A percentile compares a stretch with the other conserved stretches of the same genome.
Conservation (phyloP, 140 eudicot genomes). For the Oenanthe javanica region DNA sequence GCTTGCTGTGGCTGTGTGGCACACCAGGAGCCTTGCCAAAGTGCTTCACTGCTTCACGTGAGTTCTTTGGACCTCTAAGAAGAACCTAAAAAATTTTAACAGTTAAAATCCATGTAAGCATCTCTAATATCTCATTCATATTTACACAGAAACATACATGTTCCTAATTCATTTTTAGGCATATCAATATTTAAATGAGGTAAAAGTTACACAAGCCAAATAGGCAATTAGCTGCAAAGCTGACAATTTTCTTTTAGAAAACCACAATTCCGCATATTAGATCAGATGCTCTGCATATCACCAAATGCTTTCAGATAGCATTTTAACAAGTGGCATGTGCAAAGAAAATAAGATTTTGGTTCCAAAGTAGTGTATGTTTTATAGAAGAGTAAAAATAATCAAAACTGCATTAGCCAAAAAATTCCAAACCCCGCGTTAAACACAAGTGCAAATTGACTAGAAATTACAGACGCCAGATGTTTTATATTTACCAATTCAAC, state of each 20-base stretch:
- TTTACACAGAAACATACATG: neutral
- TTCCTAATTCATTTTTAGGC: too few relatives aligned
- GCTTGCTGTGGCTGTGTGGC: constrained; percentile 81
- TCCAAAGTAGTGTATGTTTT: neutral
- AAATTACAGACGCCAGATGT: neutral
- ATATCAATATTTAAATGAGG: neutral
- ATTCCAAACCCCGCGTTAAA: neutral
- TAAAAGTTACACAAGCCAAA: neutral
- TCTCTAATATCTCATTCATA: neutral
- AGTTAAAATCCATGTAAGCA: neutral
- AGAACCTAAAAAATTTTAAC: constrained; percentile 22
- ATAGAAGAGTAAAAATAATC: neutral
- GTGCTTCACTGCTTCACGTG: constrained; percentile 51
- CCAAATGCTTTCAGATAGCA: neutral
- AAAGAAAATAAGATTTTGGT: neutral
- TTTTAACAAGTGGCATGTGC: neutral
- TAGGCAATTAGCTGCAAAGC: neutral
- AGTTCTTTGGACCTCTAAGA: constrained; percentile 40
- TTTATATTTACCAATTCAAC: neutral
- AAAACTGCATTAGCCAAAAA: too few relatives aligned
- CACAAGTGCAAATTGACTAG: neutral
- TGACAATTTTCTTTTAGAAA: neutral
- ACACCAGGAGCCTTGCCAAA: constrained; percentile 78
- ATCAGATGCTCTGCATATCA: neutral
- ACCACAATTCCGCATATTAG: neutral